A percentile compares a stretch with the other conserved stretches of the same genome.
Evolutionary conservation across 2,329 filamentous ascomycete species (phyloP).

Genomic region (Corynespora cassiicola): DNA sequence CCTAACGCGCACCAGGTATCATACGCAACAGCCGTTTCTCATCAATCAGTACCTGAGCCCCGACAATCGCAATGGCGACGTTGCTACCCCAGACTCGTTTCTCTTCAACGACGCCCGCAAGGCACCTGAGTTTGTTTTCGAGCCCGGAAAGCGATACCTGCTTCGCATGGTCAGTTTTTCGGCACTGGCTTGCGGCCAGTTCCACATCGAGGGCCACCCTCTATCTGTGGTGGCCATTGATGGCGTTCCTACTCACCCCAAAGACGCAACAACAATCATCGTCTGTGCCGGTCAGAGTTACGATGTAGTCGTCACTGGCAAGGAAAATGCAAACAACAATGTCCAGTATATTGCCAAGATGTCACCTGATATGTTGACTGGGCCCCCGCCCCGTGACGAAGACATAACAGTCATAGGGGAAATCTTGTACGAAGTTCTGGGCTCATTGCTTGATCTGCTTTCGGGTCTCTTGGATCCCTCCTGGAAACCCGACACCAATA

Average conservation of each 20-base stretch:
- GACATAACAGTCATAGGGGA: conserved; percentile 23
- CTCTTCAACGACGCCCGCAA: conserved; percentile 73
- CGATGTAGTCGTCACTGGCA: conserved; percentile 24
- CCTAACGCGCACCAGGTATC: conserved; percentile 55
- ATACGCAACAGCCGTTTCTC: conserved; percentile 61
- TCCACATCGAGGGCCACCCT: conserved; percentile 25
- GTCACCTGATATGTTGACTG: conserved; percentile 60
- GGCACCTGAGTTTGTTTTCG: conserved; percentile 64
- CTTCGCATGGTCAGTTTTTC: conserved; percentile 75
- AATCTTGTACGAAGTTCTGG: conserved; percentile 11
- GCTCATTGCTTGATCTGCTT: conserved; percentile 64
- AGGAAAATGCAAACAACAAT: conserved; percentile 37
- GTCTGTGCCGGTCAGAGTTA: conserved; percentile 48
- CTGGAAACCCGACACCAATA: conserved; percentile 63
- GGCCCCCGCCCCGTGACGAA: conserved; percentile 24
- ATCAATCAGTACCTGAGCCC: conserved; percentile 55
- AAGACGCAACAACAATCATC: conserved; percentile 41
- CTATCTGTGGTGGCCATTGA: conserved; percentile 17
- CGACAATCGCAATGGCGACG: conserved; percentile 55
- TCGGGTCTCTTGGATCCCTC: conserved; percentile 62
- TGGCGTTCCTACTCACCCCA: conserved; percentile 43
- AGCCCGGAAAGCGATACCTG: conserved; percentile 71
- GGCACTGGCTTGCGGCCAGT: conserved; percentile 63
- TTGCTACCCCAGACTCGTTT: conserved; percentile 72
- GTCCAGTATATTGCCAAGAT: conserved; percentile 64